Evolutionary conservation across 2,329 filamentous ascomycete genomes (phyloP).

Genomic region (Chaetomium sp.): DNA sequence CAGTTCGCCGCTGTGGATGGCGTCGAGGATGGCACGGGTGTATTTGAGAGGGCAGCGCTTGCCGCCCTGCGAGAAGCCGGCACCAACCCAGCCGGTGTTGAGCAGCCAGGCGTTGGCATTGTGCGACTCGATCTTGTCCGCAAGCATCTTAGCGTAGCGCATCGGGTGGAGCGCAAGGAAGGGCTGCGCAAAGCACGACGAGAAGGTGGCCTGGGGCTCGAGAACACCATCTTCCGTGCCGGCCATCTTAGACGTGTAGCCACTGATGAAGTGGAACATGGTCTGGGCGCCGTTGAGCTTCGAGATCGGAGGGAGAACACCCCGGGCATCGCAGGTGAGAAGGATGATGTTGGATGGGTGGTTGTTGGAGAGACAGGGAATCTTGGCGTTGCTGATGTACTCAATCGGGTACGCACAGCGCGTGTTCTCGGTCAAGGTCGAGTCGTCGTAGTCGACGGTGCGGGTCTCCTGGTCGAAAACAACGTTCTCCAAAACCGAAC

Average conservation of each 20-base stretch:
- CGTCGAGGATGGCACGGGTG: constrained; percentile 95
- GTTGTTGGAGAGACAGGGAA: constrained; percentile 79
- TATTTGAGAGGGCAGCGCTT: constrained; percentile 98
- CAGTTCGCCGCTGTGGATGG: constrained; percentile 95
- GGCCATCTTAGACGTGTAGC: constrained; percentile 99
- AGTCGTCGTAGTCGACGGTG: constrained; percentile 90
- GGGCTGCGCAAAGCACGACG: constrained; percentile 96
- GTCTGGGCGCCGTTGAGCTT: constrained; percentile 92
- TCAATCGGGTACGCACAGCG: constrained; percentile 98
- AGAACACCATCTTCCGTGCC: constrained; percentile 96
- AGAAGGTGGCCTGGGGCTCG: constrained; percentile 98
- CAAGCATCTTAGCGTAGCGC: constrained; percentile 97
- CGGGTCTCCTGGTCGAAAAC: constrained; percentile 91
- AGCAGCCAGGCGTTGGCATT: constrained; percentile 96
- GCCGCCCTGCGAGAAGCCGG: constrained; percentile 81
- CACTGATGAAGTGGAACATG: constrained; percentile 99
- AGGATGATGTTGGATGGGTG: constrained; percentile 98
- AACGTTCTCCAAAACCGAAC: constrained; percentile 96
- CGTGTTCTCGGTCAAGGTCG: constrained; percentile 95
- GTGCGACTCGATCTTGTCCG: constrained; percentile 94
- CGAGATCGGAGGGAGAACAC: constrained; percentile 94
- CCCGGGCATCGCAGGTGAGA: constrained; percentile 94
- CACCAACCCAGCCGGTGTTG: constrained; percentile 97
- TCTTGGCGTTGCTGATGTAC: constrained; percentile 98
- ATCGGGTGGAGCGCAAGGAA: constrained; percentile 99